Conservation (phyloP, 176 grass and related monocot species). For the Musa beccarii region DNA sequence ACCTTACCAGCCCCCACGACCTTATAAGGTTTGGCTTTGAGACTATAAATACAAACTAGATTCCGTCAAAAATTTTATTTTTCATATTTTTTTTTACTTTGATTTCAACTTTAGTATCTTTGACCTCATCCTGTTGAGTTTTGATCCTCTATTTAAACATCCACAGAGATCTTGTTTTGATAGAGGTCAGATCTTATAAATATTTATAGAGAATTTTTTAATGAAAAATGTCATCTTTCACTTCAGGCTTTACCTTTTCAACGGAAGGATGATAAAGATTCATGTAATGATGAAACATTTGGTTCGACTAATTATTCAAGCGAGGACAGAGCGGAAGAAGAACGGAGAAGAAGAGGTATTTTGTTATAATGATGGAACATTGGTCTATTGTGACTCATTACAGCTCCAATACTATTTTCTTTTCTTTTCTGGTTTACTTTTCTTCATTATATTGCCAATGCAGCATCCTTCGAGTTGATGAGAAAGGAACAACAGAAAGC, state of each 20-base stretch:
- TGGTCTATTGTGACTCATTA: background rate
- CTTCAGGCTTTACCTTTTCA: slow-evolving; percentile 50
- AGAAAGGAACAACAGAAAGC: slow-evolving; percentile 93
- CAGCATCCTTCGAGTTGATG: slow-evolving; percentile 97
- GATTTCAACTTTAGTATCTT: background rate
- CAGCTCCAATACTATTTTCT: background rate
- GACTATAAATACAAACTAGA: background rate
- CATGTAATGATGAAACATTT: slow-evolving; percentile 94
- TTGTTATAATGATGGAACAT: slow-evolving; percentile 8
- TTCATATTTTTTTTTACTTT: background rate
- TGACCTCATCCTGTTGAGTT: background rate
- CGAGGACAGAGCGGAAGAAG: slow-evolving; percentile 84
- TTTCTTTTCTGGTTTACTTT: background rate
- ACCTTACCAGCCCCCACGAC: slow-evolving; percentile 90
- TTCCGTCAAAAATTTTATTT: background rate
- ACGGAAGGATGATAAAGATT: slow-evolving; percentile 50
- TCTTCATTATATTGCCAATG: slow-evolving; percentile 25
- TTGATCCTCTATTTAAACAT: background rate
- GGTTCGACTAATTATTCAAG: slow-evolving; percentile 58
- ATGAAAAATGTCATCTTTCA: background rate
- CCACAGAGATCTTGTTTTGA: background rate
- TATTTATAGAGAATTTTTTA: background rate
- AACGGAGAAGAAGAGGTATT: slow-evolving; percentile 73
- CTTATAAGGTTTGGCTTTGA: slow-evolving; percentile 44
- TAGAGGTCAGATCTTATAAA: background rate